Conservation (phyloP, 331 rosid species). For the Saraca asoca region DNA sequence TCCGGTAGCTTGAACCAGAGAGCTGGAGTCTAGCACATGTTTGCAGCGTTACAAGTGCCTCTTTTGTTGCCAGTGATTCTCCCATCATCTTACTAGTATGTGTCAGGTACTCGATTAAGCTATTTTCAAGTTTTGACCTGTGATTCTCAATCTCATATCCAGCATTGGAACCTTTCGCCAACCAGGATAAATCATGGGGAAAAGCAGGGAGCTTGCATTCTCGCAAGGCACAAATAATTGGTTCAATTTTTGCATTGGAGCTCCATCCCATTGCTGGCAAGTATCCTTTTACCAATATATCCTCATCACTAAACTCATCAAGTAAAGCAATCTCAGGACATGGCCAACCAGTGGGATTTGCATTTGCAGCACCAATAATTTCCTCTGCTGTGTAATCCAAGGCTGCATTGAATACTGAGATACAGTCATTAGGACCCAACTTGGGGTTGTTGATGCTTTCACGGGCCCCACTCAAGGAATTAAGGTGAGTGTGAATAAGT, state of each 20-base stretch:
- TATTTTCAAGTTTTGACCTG: slow-evolving; percentile 55
- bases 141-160: slow-evolving; percentile 57
- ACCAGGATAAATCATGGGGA: slow-evolving; percentile 57
- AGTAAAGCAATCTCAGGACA: slow-evolving; percentile 73
- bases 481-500: slow-evolving; percentile 58
- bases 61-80: slow-evolving; percentile 62
- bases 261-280: slow-evolving; percentile 83
- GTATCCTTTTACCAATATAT: slow-evolving; percentile 35
- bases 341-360: slow-evolving; percentile 71
- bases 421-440: slow-evolving; percentile 61
- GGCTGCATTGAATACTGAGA: slow-evolving; percentile 80
- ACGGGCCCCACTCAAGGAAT: slow-evolving; percentile 49
- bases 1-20: slow-evolving; percentile 43
- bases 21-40: slow-evolving; percentile 61
- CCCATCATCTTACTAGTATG: slow-evolving; percentile 64
- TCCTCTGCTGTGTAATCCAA: slow-evolving; percentile 59
- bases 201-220: slow-evolving; percentile 66
- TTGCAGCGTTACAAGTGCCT: slow-evolving; percentile 61
- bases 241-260: slow-evolving; percentile 53
- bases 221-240: slow-evolving; percentile 51
- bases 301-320: slow-evolving; percentile 52
- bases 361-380: slow-evolving; percentile 58
- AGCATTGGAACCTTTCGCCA: slow-evolving; percentile 53
- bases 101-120: slow-evolving; percentile 64
- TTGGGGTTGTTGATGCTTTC: slow-evolving; percentile 48